Base-by-base conservation (phyloP, 805 yeast genomes). In the Zygoascus tannicola region DNA sequence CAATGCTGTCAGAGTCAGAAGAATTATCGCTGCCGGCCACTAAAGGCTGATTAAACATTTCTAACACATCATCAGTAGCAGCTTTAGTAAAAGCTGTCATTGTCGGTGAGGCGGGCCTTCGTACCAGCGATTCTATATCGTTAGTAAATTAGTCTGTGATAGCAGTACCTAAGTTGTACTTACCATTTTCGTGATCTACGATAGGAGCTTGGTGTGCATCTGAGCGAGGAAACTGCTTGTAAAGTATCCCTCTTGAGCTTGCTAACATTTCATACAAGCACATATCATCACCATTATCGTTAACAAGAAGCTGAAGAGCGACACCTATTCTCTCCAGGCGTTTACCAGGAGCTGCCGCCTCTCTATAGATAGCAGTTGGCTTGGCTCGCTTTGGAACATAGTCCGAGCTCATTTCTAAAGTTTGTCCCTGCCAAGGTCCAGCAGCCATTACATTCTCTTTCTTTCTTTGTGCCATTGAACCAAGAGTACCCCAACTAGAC, bases 41-140 rank as follows among this genome's bases (percentile, higher is more conserved):
- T n/a, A 55, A 34, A 4, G 59, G 56, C 46, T 54, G 55, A 32
- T 50, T 84, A 58, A 85, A 83, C 86, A 86, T 83, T 14, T 75
- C 72, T 49, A 74, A 67, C 0, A 86, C 80, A 52, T 85, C 95
- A 44, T 76, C 74, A 45, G 78, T 73, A 2, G 95, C 90, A 54
- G 78, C 76, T 41, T 78, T 76, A 0, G 95, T 81, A 56, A 73
- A 81, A 56, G 80, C 64, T 0, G 96, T 87, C 50, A 82, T 72
- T 0, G 95, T 86, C 0, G 94, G 94, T 0, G 94, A 81, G 4
- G 43, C 39, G 5, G 48, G 44, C 14, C 39, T 18, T 28, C 35
- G 28, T 4, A 32, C 26, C 12, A 44, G 48, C 14, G 48, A 44
- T 4, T 22, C 48, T 44, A 15, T 15, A 20, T 7, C 4, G 20